Percentiles rank a stretch among this genome's conserved stretches.
Conservation (phyloP, 2,329 filamentous ascomycete genomes). For the Fusarium domesticum region DNA sequence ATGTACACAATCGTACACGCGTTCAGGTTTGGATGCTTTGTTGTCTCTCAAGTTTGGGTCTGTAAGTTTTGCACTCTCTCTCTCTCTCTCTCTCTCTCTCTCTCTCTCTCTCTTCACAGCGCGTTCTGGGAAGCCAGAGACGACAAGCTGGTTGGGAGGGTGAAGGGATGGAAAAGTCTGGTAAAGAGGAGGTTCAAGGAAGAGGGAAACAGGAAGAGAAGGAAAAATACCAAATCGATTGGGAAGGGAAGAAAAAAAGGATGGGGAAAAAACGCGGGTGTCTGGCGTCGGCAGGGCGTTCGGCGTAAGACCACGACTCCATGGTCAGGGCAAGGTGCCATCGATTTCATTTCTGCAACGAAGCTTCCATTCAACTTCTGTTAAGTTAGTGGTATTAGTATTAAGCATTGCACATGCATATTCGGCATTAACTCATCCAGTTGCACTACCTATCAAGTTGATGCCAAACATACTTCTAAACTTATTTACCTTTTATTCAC, state of each 20-base stretch:
- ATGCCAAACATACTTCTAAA: no score
- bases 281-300: slow-evolving; percentile 21
- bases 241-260: slow-evolving; percentile 12
- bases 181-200: slow-evolving; percentile 10
- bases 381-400: no score
- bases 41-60: neutral
- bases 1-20: neutral
- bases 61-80: neutral
- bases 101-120: slow-evolving; percentile 21
- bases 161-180: slow-evolving; percentile 12
- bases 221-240: slow-evolving; percentile 4
- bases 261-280: slow-evolving; percentile 18
- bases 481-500: no score
- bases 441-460: no score
- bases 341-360: slow-evolving; percentile 5
- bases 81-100: slow-evolving; percentile 6
- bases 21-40: neutral
- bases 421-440: no score
- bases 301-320: slow-evolving; percentile 9
- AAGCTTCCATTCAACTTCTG: slow-evolving; percentile 5
- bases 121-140: slow-evolving; percentile 29
- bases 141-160: slow-evolving; percentile 25
- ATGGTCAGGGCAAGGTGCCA: slow-evolving; percentile 7
- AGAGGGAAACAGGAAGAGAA: slow-evolving; percentile 8
- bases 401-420: no score